phyloP scores from a whole-genome alignment of 257 asterid species.

The Przewalskia tangutica region DNA sequence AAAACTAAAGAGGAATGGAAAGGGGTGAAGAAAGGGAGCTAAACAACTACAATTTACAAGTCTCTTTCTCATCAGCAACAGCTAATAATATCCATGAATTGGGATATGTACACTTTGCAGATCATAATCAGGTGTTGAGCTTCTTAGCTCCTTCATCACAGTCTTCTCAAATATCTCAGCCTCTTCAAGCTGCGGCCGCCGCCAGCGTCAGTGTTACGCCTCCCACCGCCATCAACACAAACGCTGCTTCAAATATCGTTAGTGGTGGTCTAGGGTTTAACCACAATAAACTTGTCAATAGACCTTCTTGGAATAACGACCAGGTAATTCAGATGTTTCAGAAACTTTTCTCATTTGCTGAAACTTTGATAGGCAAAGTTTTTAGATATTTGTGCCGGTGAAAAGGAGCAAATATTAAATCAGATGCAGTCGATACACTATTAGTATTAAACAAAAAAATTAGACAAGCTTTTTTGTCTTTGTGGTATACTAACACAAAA shows the following conservation, averaged over 20 bases:
- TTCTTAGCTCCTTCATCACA: slow-evolving; percentile 35
- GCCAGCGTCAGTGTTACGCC: background rate
- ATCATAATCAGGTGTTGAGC: slow-evolving; percentile 47
- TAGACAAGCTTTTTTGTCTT: background rate
- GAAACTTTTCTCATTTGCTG: background rate
- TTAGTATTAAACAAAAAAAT: background rate
- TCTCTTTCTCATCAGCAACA: slow-evolving; percentile 18
- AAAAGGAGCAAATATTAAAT: background rate
- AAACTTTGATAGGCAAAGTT: background rate
- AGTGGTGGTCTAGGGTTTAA: slow-evolving; percentile 43
- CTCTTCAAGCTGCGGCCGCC: slow-evolving; percentile 5
- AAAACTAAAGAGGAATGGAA: slow-evolving; percentile 15
- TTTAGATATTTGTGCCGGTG: background rate
- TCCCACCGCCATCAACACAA: background rate
- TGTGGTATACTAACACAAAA: background rate
- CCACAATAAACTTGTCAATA: slow-evolving; percentile 27
- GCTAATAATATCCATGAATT: slow-evolving; percentile 27
- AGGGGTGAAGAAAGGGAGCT: slow-evolving; percentile 40
- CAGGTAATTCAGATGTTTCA: slow-evolving; percentile 28
- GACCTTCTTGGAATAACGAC: slow-evolving; percentile 63
- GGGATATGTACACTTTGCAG: slow-evolving; percentile 68
- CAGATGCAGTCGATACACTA: background rate
- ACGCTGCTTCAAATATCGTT: background rate
- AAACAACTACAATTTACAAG: slow-evolving; percentile 34
- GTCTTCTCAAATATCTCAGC: slow-evolving; percentile 18